These are phyloP conservation scores for Eremothecium cymbalariae DNA, from an alignment of 1,139 yeast species.

Conservation along the genomic window DNA sequence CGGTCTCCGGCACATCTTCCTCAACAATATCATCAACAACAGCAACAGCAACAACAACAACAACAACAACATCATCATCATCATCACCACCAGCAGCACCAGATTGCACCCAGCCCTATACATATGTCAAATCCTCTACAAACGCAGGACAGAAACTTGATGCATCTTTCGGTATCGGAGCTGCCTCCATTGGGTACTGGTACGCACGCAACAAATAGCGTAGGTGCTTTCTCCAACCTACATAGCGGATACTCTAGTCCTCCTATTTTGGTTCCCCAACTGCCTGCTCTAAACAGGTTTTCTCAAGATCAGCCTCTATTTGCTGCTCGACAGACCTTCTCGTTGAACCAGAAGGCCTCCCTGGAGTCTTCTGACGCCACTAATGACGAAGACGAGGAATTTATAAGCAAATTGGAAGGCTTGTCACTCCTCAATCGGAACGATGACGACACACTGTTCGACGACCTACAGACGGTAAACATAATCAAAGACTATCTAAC, in stretches of 20 bases:
- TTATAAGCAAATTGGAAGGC: conserved; percentile 10
- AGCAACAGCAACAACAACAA: not conserved
- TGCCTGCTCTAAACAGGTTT: conserved; percentile 1
- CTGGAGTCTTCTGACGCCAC: conserved; percentile 5
- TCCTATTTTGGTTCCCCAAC: not conserved
- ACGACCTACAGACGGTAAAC: conserved; percentile 17
- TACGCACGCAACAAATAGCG: too few relatives aligned
- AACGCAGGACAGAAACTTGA: too few relatives aligned
- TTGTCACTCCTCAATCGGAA: conserved; percentile 1
- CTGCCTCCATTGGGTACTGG: not conserved
- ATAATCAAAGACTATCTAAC: conserved; percentile 25
- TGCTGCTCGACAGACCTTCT: not conserved
- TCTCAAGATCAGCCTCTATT: not conserved
- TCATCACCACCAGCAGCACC: too few relatives aligned
- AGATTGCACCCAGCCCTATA: too few relatives aligned
- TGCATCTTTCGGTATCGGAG: not conserved
- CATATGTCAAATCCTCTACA: too few relatives aligned
- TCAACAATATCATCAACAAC: conserved; percentile 6
- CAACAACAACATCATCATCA: too few relatives aligned
- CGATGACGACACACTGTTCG: conserved; percentile 9
- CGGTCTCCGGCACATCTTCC: too few relatives aligned
- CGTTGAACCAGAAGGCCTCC: conserved; percentile 8
- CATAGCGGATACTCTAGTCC: not conserved
- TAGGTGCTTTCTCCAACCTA: not conserved
- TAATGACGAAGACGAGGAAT: conserved; percentile 9